Evolutionary conservation across 108 stramenopile species (phyloP), one percentile per base, ranked within the genome.

Genomic region (Craspedostauros australis): DNA sequence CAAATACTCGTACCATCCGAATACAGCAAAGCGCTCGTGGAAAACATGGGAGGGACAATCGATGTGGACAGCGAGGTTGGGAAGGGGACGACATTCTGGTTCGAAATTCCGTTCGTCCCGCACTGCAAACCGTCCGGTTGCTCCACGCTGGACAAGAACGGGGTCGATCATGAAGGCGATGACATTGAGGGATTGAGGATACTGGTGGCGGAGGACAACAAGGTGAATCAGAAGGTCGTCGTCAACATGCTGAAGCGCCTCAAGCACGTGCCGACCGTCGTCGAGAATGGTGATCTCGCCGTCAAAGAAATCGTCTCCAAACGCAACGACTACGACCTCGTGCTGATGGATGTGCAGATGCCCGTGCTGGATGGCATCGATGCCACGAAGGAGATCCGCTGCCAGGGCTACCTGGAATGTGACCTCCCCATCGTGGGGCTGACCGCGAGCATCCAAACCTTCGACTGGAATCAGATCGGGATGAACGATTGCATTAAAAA

Each of bases 401-500:
- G n/a, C n/a, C n/a, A n/a, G n/a, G n/a, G n/a, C n/a, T n/a, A n/a
- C n/a, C n/a, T n/a, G 31, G 50, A 34, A 51, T 16, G 32, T 4
- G 39, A 54, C 29, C 20, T 57, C 28, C 66, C 64, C 32, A 73
- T 79, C 28, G 18, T 74, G 30, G 77, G 72, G 4, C 32, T 79
- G 0, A 72, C 77, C 11, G 77, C 66, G 19, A 62, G 62, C 11
- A 60, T 61, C 37, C 49, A 39, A 38, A n/a, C n/a, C n/a, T n/a
- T n/a, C n/a, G n/a, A n/a, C n/a, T n/a, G n/a, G n/a, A n/a, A n/a
- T n/a, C n/a, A n/a, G n/a, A 29, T 57, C n/a, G 68, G 68, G 11
- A 70, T 70, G 68, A 70, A 62, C 28, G 36, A 57, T 20, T 62
- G 62, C 28, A 29, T 70, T 20, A 46, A 55, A 14, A 70, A 70